Evolutionary conservation across 163 green algal species (phyloP).

Genomic region (Scenedesmus sp.): DNA sequence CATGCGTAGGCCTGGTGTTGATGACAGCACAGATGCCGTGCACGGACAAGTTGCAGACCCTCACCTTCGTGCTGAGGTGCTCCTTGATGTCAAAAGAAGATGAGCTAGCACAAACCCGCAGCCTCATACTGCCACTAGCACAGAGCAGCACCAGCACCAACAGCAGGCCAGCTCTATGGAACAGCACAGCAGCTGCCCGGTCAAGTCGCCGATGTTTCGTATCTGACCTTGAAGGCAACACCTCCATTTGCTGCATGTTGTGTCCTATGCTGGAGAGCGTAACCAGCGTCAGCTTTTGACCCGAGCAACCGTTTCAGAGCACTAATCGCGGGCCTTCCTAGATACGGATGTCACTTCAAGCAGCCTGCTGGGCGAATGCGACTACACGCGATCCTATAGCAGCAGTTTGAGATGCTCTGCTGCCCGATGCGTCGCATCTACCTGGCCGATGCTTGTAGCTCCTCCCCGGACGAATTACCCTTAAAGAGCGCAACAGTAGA

Average conservation of each 20-base stretch:
- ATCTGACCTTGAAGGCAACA: neutral
- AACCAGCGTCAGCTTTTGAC: neutral
- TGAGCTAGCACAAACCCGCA: constrained; percentile 19
- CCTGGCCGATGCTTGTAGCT: neutral
- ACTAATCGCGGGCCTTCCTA: neutral
- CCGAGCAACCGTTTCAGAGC: neutral
- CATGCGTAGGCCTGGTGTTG: neutral
- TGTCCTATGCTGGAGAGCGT: neutral
- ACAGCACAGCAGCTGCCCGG: neutral
- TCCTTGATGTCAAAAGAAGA: constrained; percentile 52
- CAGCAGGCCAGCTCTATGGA: neutral
- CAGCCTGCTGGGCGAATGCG: neutral
- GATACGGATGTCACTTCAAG: too few species aligned
- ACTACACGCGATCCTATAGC: neutral
- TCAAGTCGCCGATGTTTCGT: neutral
- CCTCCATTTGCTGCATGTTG: neutral
- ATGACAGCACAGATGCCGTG: neutral
- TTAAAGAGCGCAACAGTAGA: neutral
- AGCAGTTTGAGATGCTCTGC: neutral
- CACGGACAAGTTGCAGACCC: neutral
- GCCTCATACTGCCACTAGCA: neutral
- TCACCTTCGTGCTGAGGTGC: constrained; percentile 58
- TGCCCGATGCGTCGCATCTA: neutral
- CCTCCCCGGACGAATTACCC: neutral
- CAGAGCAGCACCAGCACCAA: neutral